These are phyloP conservation scores for Laburnicola sp. DNA, from an alignment of 2,329 filamentous ascomycete species.

Conservation along the genomic window DNA sequence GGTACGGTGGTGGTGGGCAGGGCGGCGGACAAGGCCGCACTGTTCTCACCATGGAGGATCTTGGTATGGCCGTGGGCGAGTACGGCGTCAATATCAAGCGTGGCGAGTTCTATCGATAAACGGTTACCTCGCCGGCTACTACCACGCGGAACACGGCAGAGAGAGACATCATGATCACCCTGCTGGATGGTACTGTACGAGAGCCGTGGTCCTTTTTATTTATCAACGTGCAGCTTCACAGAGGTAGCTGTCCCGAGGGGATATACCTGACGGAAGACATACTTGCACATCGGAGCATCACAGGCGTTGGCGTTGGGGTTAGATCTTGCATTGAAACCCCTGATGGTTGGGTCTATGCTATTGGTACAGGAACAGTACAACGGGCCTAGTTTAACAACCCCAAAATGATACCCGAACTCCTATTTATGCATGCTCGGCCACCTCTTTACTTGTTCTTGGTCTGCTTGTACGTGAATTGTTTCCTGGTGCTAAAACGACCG, in stretches of 20 bases:
- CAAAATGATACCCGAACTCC: constrained; percentile 46
- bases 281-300: constrained; percentile 5
- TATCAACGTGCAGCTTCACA: too few relatives aligned
- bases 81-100: constrained; percentile 98
- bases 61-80: constrained; percentile 97
- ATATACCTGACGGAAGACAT: neutral
- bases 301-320: constrained; percentile 14
- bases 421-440: constrained; percentile 26
- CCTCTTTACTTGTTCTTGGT: constrained; percentile 67
- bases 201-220: too few relatives aligned
- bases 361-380: constrained; percentile 43
- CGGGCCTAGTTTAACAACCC: constrained; percentile 23
- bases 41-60: constrained; percentile 96
- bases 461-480: constrained; percentile 68
- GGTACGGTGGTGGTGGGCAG: constrained; percentile 78
- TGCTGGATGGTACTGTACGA: too few relatives aligned
- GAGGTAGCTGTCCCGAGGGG: neutral
- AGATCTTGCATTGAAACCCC: constrained; percentile 17
- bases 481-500: constrained; percentile 60
- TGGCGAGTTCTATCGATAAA: constrained; percentile 90
- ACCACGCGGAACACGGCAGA: neutral
- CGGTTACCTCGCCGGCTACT: neutral
- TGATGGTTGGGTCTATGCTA: constrained; percentile 21
- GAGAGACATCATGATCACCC: neutral
- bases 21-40: constrained; percentile 88